These are phyloP conservation scores for Hortiboletus flavorubellus DNA, from an alignment of 768 basidiomycete genomes.

Conservation along the genomic window DNA sequence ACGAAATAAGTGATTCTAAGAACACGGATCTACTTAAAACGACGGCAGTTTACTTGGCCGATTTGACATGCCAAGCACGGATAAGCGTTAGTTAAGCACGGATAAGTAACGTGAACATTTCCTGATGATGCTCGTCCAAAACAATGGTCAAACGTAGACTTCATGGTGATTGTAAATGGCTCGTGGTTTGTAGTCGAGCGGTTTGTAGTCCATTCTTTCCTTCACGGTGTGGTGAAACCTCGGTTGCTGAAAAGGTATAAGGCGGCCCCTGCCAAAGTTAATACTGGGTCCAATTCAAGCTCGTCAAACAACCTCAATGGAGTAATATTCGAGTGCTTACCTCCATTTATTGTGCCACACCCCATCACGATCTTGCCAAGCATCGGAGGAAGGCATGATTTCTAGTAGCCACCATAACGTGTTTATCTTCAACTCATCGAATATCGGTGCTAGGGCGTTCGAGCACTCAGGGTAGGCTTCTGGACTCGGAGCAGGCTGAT, in stretches of 20 bases:
- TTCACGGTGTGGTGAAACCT: constrained; percentile 64
- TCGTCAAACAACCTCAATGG: background rate
- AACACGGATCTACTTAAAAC: too few relatives aligned
- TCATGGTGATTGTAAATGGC: constrained; percentile 49
- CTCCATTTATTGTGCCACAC: constrained; percentile 52
- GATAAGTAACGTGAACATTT: too few relatives aligned
- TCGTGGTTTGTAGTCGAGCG: constrained; percentile 54
- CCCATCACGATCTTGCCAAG: constrained; percentile 55
- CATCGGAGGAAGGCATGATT: constrained; percentile 50
- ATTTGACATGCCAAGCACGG: too few relatives aligned
- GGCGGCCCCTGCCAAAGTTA: constrained; percentile 57
- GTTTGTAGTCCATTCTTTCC: constrained; percentile 47
- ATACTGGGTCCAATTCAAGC: constrained; percentile 14
- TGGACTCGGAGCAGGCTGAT: background rate
- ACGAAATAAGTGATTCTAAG: too few relatives aligned
- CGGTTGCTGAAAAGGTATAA: constrained; percentile 43
- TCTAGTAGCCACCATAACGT: constrained; percentile 73
- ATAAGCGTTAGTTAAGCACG: too few relatives aligned
- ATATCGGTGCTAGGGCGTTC: constrained; percentile 46
- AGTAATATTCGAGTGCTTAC: constrained; percentile 38
- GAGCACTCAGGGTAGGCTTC: constrained; percentile 11
- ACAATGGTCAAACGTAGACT: constrained; percentile 38
- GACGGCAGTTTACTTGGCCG: too few relatives aligned
- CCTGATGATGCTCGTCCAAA: background rate
- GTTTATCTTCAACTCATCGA: constrained; percentile 47